These are phyloP conservation scores for Rhizopus arrhizus DNA, from an alignment of 371 early-diverging fungal genomes.

Conservation along the genomic window DNA sequence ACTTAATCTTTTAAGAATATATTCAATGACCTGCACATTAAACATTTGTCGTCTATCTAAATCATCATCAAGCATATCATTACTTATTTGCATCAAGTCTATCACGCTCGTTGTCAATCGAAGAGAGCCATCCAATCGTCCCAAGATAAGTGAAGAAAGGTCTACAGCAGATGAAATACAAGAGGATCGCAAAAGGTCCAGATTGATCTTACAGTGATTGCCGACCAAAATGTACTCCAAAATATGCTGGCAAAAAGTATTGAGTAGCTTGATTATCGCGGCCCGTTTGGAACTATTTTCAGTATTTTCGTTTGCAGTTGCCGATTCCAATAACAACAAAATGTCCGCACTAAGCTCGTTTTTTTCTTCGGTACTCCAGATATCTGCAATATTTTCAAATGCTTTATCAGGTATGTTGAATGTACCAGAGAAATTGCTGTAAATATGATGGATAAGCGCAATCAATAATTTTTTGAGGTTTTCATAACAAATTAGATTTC, in stretches of 20 bases:
- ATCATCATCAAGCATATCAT: constrained; percentile 10
- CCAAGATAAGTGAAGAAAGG: constrained; percentile 24
- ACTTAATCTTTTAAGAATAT: constrained; percentile 26
- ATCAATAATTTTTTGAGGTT: constrained; percentile 28
- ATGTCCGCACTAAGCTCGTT: constrained; percentile 26
- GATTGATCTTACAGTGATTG: constrained; percentile 22
- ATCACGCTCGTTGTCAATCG: constrained; percentile 24
- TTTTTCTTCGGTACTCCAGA: constrained; percentile 23
- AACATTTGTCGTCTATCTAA: constrained; percentile 8
- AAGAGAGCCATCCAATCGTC: constrained; percentile 7
- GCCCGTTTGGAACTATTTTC: constrained; percentile 12
- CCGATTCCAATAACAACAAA: constrained; percentile 28
- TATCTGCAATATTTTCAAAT: constrained; percentile 31
- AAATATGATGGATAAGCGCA: constrained; percentile 29
- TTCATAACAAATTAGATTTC: constrained; percentile 14
- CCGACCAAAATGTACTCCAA: constrained; percentile 38
- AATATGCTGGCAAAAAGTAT: constrained; percentile 31
- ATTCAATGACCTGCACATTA: constrained; percentile 16
- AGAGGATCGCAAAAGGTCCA: constrained; percentile 12
- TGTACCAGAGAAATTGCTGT: constrained; percentile 9
- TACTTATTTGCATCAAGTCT: constrained; percentile 29
- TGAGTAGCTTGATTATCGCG: constrained; percentile 24
- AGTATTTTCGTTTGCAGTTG: constrained; percentile 11
- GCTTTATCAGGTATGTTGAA: constrained; percentile 22
- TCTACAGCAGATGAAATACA: constrained; percentile 30